A percentile compares a stretch with the other conserved stretches of the same genome.
Evolutionary conservation across 805 yeast species (phyloP).

Genomic region (Saturnispora hagleri): DNA sequence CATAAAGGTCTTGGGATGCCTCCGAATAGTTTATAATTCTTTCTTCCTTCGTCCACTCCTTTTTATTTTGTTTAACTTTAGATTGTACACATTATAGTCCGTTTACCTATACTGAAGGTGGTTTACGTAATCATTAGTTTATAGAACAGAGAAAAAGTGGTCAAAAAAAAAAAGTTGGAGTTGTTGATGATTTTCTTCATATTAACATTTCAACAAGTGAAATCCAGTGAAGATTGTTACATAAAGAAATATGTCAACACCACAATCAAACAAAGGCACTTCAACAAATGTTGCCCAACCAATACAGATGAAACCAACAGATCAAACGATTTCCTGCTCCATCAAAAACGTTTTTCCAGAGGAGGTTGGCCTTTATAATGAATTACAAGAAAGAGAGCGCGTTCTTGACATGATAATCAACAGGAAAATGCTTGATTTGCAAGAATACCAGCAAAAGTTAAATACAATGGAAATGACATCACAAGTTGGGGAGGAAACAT

Average conservation of each 20-base stretch:
- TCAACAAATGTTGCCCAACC: constrained; percentile 8
- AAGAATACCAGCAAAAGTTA: constrained; percentile 44
- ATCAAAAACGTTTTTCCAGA: constrained; percentile 27
- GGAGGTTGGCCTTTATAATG: constrained; percentile 59
- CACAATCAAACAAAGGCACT: constrained; percentile 12
- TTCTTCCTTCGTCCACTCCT: neutral
- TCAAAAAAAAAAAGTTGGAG: neutral
- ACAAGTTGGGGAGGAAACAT: constrained; percentile 37
- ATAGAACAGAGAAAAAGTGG: neutral
- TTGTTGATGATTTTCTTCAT: neutral
- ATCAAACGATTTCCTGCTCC: constrained; percentile 25
- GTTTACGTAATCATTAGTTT: neutral
- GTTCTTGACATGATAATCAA: constrained; percentile 72
- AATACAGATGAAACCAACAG: constrained; percentile 29
- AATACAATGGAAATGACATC: constrained; percentile 29
- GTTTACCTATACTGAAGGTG: neutral
- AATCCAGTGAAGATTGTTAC: neutral
- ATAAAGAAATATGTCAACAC: neutral
- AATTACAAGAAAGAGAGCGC: constrained; percentile 72
- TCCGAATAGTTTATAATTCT: neutral
- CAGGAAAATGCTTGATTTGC: constrained; percentile 77
- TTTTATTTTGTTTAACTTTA: neutral
- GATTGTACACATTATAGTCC: too few species aligned
- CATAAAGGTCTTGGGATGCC: constrained; percentile 20
- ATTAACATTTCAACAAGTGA: neutral